Base-by-base conservation (phyloP, 306 rosid species). In the Quillaja saponaria region DNA sequence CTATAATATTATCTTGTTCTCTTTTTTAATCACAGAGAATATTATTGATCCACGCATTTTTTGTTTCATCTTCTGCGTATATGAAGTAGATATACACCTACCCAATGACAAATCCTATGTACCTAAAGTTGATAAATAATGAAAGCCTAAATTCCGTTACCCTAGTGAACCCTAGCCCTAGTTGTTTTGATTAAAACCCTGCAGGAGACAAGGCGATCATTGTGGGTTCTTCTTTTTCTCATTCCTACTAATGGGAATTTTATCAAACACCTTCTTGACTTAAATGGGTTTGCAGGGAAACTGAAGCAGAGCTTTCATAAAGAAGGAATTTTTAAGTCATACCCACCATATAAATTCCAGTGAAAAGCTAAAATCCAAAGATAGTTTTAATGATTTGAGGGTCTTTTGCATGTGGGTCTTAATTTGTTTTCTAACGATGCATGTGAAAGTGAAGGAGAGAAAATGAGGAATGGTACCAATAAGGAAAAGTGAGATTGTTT, bases 11-110 rank as follows among this genome's bases (percentile, higher is more conserved):
- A 69, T 76, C 41, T 38, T 66, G 62, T 50, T 34, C 50, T 49
- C 63, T 73, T 77, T 50, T 65, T 71, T 66, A 76, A 55, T 78
- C 69, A 39, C 42, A 37, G 56, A 81, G 88, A 72, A 83, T 83
- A 84, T 71, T 65, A 76, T 74, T 66, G 48, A 77, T 75, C 76
- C 70, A 78, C 64, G 71, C 86, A 52, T 57, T 73, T 75, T 78
- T 75, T 74, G 67, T 83, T 73, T 76, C 79, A 78, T 80, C 65
- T 78, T 66, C 34, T 75, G 74, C 58, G 28, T 62, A 38, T 66
- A 60, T 64, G 20, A 59, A 55, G 71, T 61, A 73, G 71, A 58
- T 66, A 38, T 28, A 33, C 14, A 9, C 61, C 25, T 56, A 67
- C 64, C 69, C 47, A 45, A 41, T 54, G 66, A 66, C 61, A 74